phyloP scores from a whole-genome alignment of 192 early-diverging fungal genomes.

The Phycomyces blakesleeanus region DNA sequence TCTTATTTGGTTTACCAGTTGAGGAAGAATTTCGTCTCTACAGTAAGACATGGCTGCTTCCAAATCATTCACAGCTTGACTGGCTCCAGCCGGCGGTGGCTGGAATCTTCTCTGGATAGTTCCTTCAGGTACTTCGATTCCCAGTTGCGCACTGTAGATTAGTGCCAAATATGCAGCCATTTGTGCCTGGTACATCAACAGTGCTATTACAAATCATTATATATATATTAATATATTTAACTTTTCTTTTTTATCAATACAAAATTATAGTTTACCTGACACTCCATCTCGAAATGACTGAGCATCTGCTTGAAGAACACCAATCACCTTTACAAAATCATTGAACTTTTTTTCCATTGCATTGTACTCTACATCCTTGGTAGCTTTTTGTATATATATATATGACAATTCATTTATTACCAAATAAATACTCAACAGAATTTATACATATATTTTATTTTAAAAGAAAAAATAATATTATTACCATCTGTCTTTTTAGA shows the following conservation, averaged over 20 bases:
- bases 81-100: constrained; percentile 39
- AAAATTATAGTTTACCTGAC: constrained; percentile 25
- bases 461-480: background rate
- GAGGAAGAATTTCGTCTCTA: constrained; percentile 56
- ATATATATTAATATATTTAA: background rate
- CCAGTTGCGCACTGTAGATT: constrained; percentile 24
- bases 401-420: too few species aligned
- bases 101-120: constrained; percentile 39
- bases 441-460: background rate
- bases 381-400: constrained; percentile 50
- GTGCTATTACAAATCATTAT: constrained; percentile 11
- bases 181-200: constrained; percentile 25
- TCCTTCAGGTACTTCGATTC: constrained; percentile 48
- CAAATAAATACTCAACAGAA: too few species aligned
- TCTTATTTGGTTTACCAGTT: constrained; percentile 47
- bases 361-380: constrained; percentile 51
- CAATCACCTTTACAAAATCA: constrained; percentile 54
- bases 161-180: constrained; percentile 20
- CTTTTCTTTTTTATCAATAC: too few species aligned
- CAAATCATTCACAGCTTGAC: constrained; percentile 51
- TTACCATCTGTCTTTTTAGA: constrained; percentile 44
- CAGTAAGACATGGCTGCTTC: constrained; percentile 44
- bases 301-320: constrained; percentile 62
- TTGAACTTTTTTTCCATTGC: constrained; percentile 61
- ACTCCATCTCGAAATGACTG: constrained; percentile 64